Conservation (phyloP, 2,329 filamentous ascomycete species). For the Pseudogymnoascus pannorum region DNA sequence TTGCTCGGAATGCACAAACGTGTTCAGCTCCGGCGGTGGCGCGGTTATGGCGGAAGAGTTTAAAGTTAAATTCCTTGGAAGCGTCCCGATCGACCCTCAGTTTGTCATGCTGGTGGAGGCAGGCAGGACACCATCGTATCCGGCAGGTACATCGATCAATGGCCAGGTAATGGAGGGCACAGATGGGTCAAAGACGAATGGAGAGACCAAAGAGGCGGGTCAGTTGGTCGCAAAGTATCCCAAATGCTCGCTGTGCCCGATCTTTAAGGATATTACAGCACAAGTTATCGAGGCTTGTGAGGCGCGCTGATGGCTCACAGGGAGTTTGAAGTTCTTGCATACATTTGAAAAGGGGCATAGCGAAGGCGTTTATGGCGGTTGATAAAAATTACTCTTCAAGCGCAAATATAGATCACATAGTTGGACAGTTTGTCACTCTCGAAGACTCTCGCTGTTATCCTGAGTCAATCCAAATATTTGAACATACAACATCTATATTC, state of each 20-base stretch:
- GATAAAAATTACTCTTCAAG: not conserved
- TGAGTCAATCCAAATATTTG: not conserved
- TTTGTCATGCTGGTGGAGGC: slow-evolving; percentile 86
- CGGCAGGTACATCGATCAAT: slow-evolving; percentile 56
- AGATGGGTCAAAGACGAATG: slow-evolving; percentile 24
- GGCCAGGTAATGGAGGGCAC: slow-evolving; percentile 39
- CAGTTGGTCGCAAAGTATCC: slow-evolving; percentile 64
- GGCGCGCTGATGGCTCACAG: slow-evolving; percentile 6
- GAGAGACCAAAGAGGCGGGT: slow-evolving; percentile 32
- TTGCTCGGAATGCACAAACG: slow-evolving; percentile 79
- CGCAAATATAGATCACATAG: not conserved
- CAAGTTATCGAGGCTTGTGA: slow-evolving; percentile 36
- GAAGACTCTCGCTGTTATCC: not conserved
- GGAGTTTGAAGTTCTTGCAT: not conserved
- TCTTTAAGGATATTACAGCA: slow-evolving; percentile 60
- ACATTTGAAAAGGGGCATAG: not conserved
- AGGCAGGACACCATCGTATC: slow-evolving; percentile 56
- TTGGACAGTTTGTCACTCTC: not conserved
- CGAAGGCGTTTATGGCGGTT: not conserved
- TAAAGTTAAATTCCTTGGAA: slow-evolving; percentile 73
- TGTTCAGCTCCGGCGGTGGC: slow-evolving; percentile 88
- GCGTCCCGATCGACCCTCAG: slow-evolving; percentile 85
- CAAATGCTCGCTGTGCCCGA: slow-evolving; percentile 59
- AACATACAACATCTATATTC: slow-evolving; percentile 5
- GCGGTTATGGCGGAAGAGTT: slow-evolving; percentile 85